Evolutionary conservation across 352 stramenopile species (phyloP).

Genomic region (Globisporangium ultimum): DNA sequence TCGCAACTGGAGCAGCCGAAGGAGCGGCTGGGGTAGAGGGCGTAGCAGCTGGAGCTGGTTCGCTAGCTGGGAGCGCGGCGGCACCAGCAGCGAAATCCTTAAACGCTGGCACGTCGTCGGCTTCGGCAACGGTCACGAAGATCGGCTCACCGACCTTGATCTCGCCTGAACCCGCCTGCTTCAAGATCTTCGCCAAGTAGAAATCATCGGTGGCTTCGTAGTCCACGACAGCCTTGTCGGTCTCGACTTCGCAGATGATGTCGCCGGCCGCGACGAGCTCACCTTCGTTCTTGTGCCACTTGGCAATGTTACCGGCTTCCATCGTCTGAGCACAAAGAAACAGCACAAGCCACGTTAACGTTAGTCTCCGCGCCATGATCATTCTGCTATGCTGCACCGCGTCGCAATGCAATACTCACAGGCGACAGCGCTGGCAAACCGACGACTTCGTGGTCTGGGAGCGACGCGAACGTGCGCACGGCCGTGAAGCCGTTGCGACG

Average conservation of each 20-base stretch:
- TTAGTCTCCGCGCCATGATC: too few species aligned
- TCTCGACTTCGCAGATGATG: conserved; percentile 95
- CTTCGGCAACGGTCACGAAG: conserved; percentile 61
- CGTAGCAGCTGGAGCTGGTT: conserved; percentile 18
- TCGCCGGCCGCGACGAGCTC: conserved; percentile 91
- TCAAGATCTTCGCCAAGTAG: conserved; percentile 94
- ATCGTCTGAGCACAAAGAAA: conserved; percentile 75
- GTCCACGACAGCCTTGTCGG: conserved; percentile 98
- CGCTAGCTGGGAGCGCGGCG: conserved; percentile 14
- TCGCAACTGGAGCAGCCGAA: conserved; percentile 15
- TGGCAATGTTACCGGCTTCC: conserved; percentile 92
- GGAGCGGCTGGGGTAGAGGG: conserved; percentile 20
- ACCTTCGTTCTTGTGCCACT: conserved; percentile 92
- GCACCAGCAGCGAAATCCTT: conserved; percentile 48
- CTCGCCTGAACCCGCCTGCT: conserved; percentile 77
- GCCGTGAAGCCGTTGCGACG: conserved; percentile 21
- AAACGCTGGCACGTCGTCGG: conserved; percentile 54
- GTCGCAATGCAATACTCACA: conserved; percentile 15
- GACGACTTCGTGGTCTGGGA: conserved; percentile 76
- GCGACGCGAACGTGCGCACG: conserved; percentile 47
- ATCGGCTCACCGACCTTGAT: conserved; percentile 80
- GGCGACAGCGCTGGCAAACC: conserved; percentile 70
- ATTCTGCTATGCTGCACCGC: too few species aligned
- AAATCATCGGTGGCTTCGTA: conserved; percentile 97
- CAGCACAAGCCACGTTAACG: too few species aligned